Conservation (phyloP, 2,329 filamentous ascomycete species). For the Aspergillus sp. region DNA sequence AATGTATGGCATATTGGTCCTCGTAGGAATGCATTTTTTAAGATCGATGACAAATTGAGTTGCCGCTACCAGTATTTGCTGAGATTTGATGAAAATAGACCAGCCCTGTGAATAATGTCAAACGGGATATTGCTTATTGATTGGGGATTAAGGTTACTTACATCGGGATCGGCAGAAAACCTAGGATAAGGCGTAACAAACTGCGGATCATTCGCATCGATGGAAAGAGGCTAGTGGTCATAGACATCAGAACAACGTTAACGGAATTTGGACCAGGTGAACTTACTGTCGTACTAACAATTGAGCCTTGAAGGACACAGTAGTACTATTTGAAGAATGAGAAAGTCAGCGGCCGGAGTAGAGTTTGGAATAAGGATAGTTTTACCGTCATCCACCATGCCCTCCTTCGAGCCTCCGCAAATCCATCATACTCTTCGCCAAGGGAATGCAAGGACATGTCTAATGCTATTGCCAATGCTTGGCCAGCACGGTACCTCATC, state of each 20-base stretch:
- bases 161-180: conserved; percentile 42
- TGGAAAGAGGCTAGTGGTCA: conserved; percentile 39
- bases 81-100: conserved; percentile 43
- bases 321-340: conserved; percentile 36
- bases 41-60: conserved; percentile 44
- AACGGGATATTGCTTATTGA: background rate
- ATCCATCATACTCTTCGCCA: conserved; percentile 34
- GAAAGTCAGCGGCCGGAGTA: background rate
- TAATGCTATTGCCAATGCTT: conserved; percentile 44
- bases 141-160: conserved; percentile 19
- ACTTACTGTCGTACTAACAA: conserved; percentile 45
- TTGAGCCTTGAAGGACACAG: conserved; percentile 45
- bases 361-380: background rate
- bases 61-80: conserved; percentile 43
- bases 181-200: conserved; percentile 44
- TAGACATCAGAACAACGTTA: background rate
- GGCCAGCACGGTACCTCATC: conserved; percentile 47
- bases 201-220: conserved; percentile 44
- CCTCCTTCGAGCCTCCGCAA: conserved; percentile 42
- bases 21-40: conserved; percentile 38
- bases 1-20: conserved; percentile 37
- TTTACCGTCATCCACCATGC: conserved; percentile 51
- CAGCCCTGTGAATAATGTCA: conserved; percentile 34
- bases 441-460: conserved; percentile 44
- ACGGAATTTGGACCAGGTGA: background rate